A percentile compares a stretch with the other conserved stretches of the same genome.
Evolutionary conservation across 345 rosid species (phyloP).

Genomic region (Murraya koenigii): DNA sequence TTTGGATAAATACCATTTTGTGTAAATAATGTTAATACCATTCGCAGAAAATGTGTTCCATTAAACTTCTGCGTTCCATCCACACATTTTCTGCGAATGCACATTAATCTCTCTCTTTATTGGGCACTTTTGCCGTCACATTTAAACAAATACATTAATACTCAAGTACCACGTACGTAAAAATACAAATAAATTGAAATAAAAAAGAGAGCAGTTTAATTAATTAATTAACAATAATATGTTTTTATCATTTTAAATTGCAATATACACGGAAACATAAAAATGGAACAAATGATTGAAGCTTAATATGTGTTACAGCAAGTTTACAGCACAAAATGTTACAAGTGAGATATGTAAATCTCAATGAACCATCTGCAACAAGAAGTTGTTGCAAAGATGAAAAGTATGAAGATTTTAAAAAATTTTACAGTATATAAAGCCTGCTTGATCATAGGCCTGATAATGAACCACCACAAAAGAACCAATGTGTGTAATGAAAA

Average conservation of each 20-base stretch:
- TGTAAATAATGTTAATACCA: background rate
- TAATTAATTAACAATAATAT: too few species aligned
- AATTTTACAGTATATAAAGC: background rate
- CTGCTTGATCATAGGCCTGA: background rate
- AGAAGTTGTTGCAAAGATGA: background rate
- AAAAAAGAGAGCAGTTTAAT: too few species aligned
- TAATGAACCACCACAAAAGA: background rate
- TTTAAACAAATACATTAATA: background rate
- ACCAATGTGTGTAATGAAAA: background rate
- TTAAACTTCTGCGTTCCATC: constrained; percentile 5
- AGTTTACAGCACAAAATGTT: background rate
- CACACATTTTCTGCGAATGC: background rate
- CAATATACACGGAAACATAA: background rate
- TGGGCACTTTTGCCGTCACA: background rate
- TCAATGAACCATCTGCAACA: constrained; percentile 1
- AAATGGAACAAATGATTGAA: background rate
- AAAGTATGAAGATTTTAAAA: too few species aligned
- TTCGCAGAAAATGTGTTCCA: too few species aligned
- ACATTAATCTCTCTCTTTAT: background rate
- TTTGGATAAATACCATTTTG: background rate
- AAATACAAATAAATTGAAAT: too few species aligned
- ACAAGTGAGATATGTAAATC: background rate
- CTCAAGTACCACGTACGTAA: background rate
- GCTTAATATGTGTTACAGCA: background rate
- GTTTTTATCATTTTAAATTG: background rate